These are phyloP conservation scores for Zygoascus flipseniorum DNA, from an alignment of 805 yeast species.

Conservation along the genomic window DNA sequence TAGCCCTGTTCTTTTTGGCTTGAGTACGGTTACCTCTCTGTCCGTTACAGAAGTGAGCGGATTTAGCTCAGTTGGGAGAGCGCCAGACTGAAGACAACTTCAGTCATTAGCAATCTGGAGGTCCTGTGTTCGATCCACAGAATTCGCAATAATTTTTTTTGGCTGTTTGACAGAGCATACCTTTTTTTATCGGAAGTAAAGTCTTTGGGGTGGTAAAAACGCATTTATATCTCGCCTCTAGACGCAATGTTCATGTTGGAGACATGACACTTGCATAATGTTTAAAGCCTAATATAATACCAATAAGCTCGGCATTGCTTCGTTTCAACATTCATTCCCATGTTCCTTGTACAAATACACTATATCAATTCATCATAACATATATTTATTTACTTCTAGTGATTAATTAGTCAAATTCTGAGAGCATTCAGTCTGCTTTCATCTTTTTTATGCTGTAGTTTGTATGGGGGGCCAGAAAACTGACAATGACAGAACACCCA, in stretches of 20 bases:
- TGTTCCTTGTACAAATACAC: no score
- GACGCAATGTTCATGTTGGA: no score
- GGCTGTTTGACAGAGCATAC: not conserved
- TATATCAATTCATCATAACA: not conserved
- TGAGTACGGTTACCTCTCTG: no score
- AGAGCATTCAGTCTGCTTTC: not conserved
- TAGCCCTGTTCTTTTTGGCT: no score
- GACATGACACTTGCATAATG: no score
- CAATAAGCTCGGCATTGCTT: no score
- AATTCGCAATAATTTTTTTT: conserved; percentile 26
- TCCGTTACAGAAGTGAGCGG: conserved; percentile 22
- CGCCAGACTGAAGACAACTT: conserved; percentile 38
- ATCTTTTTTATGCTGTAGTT: not conserved
- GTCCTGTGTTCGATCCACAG: conserved; percentile 87
- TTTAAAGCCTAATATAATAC: no score
- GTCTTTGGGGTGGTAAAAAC: no score
- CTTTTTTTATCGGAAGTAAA: no score
- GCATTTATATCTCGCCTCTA: no score
- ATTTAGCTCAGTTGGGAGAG: conserved; percentile 44
- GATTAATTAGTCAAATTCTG: not conserved
- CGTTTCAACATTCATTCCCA: no score
- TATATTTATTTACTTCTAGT: not conserved
- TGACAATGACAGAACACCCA: not conserved
- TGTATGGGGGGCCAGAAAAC: not conserved
- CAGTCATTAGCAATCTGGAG: conserved; percentile 48